Base-by-base conservation (phyloP, 148 eudicot species). In the Simmondsia chinensis region DNA sequence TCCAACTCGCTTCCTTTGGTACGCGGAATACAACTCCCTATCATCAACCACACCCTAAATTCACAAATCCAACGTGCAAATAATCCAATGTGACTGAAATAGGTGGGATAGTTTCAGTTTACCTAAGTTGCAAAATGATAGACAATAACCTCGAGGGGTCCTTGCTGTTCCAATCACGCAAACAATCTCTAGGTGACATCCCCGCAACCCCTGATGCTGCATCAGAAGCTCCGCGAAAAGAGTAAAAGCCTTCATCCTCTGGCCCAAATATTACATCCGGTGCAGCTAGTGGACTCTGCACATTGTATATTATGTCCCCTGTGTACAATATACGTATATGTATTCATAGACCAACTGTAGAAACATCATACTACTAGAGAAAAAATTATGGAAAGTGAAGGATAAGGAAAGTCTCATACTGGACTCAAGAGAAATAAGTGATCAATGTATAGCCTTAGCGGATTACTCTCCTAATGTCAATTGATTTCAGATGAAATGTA, bases 201-300 rank as follows among this genome's bases (percentile, higher is more conserved):
- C 16, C 49, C 19, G 59, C 42, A 52, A 62, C 60, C 4, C 54
- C 71, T 39, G 31, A 66, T 19, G 54, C 69, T 34, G 59, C 42
- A 7, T 41, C 56, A 34, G n/a, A 28, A 9, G 69, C 53, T 20
- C 57, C 35, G 11, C 54, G 55, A 59, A 56, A 81, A 0, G 87
- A 79, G 16, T 52, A 39, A 60, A 84, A 84, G 24, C 43, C 39
- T 46, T 74, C 95, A 70, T 89, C 95, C 34, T 78, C 87, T 2
- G 78, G 72, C 3, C 95, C 97, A 44, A 89, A 89, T 31, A 89
- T 68, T 12, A 89, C 52, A 61, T 89, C 97, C 1, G 97, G 97
- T 17, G 84, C 76, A 30, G 54, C 46, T 54, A 89, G 63, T 14
- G 95, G 97, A 57, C 72, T 71, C 37, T 69, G 58, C 32, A 79